Conservation (phyloP, 192 early-diverging fungal genomes). For the Backusella tuberculispora region DNA sequence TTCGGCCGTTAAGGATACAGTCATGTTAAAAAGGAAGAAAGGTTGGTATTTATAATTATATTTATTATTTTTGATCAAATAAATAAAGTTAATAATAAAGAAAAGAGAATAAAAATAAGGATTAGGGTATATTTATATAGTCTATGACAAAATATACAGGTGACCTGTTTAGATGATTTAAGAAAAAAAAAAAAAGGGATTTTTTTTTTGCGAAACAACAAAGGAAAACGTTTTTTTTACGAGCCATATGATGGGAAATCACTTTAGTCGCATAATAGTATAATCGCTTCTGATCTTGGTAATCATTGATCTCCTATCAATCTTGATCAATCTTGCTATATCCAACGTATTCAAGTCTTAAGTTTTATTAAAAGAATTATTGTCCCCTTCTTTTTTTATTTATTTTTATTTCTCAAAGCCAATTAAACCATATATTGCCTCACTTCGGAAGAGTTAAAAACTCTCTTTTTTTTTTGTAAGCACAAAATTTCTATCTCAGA, state of each 20-base stretch:
- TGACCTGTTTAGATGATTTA: slow-evolving; percentile 5
- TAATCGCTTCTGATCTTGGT: slow-evolving; percentile 9
- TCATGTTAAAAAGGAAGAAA: background rate
- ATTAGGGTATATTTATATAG: slow-evolving; percentile 3
- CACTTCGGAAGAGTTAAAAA: slow-evolving; percentile 7
- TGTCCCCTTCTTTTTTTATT: too few species aligned
- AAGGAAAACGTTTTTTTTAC: background rate
- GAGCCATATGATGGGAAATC: slow-evolving; percentile 12
- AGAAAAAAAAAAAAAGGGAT: slow-evolving; percentile 6
- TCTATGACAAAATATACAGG: slow-evolving; percentile 2
- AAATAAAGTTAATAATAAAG: background rate
- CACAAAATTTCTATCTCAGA: slow-evolving; percentile 1
- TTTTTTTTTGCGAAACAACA: slow-evolving; percentile 15
- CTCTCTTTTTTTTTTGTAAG: slow-evolving; percentile 7
- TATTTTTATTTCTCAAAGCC: background rate
- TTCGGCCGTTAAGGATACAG: slow-evolving; percentile 28
- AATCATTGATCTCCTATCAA: background rate
- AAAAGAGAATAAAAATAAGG: background rate
- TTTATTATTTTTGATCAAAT: background rate
- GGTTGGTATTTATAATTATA: background rate
- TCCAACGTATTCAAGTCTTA: background rate
- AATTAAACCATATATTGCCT: slow-evolving; percentile 4
- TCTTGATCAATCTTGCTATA: background rate
- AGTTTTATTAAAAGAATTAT: background rate
- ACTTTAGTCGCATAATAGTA: background rate